Base-by-base conservation (phyloP, 768 basidiomycete species). In the Paxillus involutus region DNA sequence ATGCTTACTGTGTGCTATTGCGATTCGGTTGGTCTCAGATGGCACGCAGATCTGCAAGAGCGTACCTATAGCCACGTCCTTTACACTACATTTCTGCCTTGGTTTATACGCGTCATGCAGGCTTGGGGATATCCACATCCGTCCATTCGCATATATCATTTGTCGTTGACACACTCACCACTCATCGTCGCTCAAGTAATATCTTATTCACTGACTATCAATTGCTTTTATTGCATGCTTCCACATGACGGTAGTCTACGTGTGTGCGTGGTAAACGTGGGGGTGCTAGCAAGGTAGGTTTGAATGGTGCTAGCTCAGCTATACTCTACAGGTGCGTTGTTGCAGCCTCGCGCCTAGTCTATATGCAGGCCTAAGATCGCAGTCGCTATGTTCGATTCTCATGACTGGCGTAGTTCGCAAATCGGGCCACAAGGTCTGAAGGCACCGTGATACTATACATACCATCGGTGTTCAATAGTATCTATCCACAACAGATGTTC, bases 1-100 rank as follows among this genome's bases (percentile, higher is more conserved):
- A 2, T 33, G 6, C 21, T 33, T 51, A 19, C 21, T 39, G 14
- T 16, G 11, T 36, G 3, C 44, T 24, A 43, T 53, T 41, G 55
- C 24, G 14, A 24, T 47, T 64, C 35, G 43, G n/a, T 45, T 17
- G n/a, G 11, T 56, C 6, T 3, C 46, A 80, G 80, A 81, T 81
- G 79, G 80, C 73, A 6, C 76, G 79, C 47, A 70, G 79, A 60
- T 80, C 80, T 7, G 66, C 79, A 37, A 76, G 76, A 49, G 77
- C 78, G 63, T 80, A 81, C 61, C 63, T 81, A 47, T 80, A 71
- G 51, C 52, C 51, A 36, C 30, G 4, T 30, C 11, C 24, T 43
- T 55, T 13, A 19, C n/a, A n/a, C 13, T 39, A 46, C n/a, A 51
- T 13, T 41, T 46, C 44, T 16, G 40, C 35, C 46, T 42, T 13